Percentiles rank a stretch among this genome's conserved stretches.
These are phyloP conservation scores for Solanum aculeatissimum DNA, from an alignment of 305 asterid species.

Conservation along the genomic window DNA sequence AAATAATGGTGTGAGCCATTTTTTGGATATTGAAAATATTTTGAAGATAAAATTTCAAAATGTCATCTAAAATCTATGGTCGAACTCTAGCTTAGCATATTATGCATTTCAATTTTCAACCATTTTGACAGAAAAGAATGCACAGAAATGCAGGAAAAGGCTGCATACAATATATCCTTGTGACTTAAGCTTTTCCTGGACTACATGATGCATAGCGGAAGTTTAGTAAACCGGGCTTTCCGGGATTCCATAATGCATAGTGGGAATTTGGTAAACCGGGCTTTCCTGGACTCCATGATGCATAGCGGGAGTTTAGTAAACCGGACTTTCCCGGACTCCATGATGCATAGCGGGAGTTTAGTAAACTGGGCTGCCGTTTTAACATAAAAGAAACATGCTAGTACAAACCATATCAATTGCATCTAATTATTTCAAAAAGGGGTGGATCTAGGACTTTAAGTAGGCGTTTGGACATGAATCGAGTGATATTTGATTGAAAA, in stretches of 20 bases:
- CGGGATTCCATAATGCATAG: not conserved
- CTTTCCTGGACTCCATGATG: not conserved
- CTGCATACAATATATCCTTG: not conserved
- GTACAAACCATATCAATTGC: not conserved
- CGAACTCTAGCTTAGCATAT: not conserved
- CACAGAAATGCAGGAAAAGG: not conserved
- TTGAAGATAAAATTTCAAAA: not conserved
- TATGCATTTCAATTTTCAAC: not conserved
- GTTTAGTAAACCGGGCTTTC: not conserved
- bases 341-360: not conserved
- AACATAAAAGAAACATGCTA: not conserved
- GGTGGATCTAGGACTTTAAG: not conserved
- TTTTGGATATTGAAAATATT: not conserved
- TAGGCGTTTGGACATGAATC: not conserved
- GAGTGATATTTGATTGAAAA: not conserved
- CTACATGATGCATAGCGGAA: not conserved
- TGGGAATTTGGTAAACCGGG: not conserved
- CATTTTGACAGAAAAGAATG: not conserved
- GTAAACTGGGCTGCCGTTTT: not conserved
- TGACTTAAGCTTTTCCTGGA: not conserved
- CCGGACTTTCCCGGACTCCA: not conserved
- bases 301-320: not conserved
- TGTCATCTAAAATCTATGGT: not conserved
- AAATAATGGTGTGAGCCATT: not conserved
- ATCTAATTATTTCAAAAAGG: not conserved